Conservation (phyloP, 192 early-diverging fungal species). For the Coemansia sp. region DNA sequence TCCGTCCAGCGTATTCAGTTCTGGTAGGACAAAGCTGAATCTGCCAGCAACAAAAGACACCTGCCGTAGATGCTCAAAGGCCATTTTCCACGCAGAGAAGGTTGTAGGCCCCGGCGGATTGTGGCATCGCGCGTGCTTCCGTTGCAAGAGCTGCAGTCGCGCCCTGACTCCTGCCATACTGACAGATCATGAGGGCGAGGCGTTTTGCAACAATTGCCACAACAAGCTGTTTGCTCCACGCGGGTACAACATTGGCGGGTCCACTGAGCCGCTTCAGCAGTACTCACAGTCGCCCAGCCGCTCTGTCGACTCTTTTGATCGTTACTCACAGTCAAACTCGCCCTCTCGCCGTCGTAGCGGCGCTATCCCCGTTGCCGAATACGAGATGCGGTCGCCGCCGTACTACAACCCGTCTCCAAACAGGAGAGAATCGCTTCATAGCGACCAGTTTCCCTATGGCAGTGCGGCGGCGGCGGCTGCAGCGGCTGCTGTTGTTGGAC, state of each 20-base stretch:
- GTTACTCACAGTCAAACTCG: constrained; percentile 1
- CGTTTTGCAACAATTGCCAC: constrained; percentile 52
- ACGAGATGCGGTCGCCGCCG: background rate
- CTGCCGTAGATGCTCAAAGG: constrained; percentile 51
- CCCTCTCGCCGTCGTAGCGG: constrained; percentile 7
- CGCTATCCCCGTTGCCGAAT: background rate
- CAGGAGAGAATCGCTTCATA: background rate
- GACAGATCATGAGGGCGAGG: constrained; percentile 55
- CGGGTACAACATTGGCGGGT: constrained; percentile 50
- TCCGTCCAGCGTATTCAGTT: constrained; percentile 54
- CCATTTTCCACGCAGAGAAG: constrained; percentile 57
- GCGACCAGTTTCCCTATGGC: constrained; percentile 20
- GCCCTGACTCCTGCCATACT: constrained; percentile 47
- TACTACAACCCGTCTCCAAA: constrained; percentile 1
- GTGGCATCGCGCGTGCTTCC: constrained; percentile 55
- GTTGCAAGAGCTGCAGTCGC: constrained; percentile 52
- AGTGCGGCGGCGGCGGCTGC: constrained; percentile 44
- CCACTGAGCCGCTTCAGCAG: constrained; percentile 28
- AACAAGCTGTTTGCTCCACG: constrained; percentile 51
- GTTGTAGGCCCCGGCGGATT: constrained; percentile 53
- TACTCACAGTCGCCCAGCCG: constrained; percentile 3
- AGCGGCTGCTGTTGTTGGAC: constrained; percentile 35
- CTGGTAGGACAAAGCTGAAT: constrained; percentile 36
- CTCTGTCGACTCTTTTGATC: constrained; percentile 3
- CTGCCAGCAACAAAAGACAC: constrained; percentile 41